These are phyloP conservation scores for Ceratocystis eucalypticola DNA, from an alignment of 2,329 filamentous ascomycete genomes.

Conservation along the genomic window DNA sequence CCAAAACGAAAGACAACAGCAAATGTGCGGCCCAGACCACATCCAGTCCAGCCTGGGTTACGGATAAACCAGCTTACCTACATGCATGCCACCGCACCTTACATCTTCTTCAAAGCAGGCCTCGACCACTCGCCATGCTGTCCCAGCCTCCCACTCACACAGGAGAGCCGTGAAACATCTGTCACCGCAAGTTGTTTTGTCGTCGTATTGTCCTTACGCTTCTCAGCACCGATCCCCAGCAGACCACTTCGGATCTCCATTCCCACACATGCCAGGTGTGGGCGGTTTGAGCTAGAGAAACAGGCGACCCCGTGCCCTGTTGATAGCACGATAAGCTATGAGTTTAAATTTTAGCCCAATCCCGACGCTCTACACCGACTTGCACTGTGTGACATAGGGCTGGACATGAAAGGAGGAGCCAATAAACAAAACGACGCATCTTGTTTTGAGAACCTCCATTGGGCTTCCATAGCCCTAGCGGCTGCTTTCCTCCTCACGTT, in stretches of 20 bases:
- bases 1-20: too few species aligned
- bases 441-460: neutral
- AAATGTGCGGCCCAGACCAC: neutral
- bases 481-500: neutral
- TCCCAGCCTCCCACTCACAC: neutral
- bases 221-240: neutral
- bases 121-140: neutral
- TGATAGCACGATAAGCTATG: neutral
- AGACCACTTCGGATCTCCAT: conserved; percentile 1
- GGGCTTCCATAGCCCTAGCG: neutral
- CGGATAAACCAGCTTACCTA: neutral
- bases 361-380: neutral
- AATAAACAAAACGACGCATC: too few species aligned
- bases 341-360: conserved; percentile 1
- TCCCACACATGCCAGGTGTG: neutral
- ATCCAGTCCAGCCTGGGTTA: neutral
- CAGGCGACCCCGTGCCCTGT: conserved; percentile 7
- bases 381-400: neutral
- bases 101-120: neutral
- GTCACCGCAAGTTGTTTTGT: neutral
- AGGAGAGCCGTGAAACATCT: neutral
- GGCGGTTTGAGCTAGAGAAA: conserved; percentile 5
- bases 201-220: neutral
- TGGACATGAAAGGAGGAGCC: neutral
- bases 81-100: neutral